Base-by-base conservation (phyloP, 2,329 filamentous ascomycete genomes). In the Cephalotrichum gorgonifer region DNA sequence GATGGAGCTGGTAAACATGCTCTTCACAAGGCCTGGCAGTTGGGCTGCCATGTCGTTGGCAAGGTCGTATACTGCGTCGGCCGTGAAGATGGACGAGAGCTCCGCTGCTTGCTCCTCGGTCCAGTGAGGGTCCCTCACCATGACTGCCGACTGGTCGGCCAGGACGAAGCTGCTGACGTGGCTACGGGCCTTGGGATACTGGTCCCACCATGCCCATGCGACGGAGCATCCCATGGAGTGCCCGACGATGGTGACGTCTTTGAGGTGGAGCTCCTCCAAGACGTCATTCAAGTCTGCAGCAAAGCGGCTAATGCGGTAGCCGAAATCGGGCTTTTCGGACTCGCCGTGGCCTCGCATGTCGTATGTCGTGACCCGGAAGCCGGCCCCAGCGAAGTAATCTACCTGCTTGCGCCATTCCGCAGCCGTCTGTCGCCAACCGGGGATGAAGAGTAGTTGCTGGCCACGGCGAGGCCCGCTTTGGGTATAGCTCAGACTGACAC, bases 181-280 rank as follows among this genome's bases (percentile, higher is more conserved):
- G 17, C 44, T 31, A 28, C 51, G 59, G 30, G 54, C 49, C 20
- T 57, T 53, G 7, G 57, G 47, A 47, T 58, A 64, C 28, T 60
- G 46, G 46, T 64, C 60, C 58, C 61, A 63, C 49, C 58, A 58
- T 1, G 61, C 60, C 62, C 62, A 65, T 2, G 56, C 50, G 3
- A 65, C 50, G 1, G 57, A 57, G n/a, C 54, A 57, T 11, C 64
- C 64, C 58, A 66, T 66, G 1, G 62, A 65, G 51, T 67, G 64
- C 1, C 57, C 63, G 44, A 65, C 53, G 11, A 67, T 52, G 50
- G 56, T 56, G 12, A 59, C 55, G n/a, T 60, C 47, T 2, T 52
- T 53, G 31, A 65, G 57, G 43, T 64, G 50, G 14, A 67, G 59
- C 14, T 58, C 51, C 5, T 46, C 49, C 17, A 63, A 48, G 44